Percentiles rank a stretch among this genome's conserved stretches.
phyloP scores from a whole-genome alignment of 2,329 filamentous ascomycete species.

The Hypoxylon sp. region DNA sequence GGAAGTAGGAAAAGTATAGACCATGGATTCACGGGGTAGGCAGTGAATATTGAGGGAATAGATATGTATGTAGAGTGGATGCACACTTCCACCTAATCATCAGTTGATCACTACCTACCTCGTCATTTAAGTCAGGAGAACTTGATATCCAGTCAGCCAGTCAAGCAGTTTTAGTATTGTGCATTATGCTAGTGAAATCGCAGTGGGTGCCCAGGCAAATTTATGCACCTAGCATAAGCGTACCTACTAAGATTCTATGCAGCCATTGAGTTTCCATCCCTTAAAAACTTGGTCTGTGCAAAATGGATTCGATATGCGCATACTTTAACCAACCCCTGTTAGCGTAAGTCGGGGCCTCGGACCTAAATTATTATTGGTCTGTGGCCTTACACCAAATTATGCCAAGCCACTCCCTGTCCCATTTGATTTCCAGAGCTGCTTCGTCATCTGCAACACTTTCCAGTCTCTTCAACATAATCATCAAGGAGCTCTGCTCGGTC shows the following conservation, averaged over 20 bases:
- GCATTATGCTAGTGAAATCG: conserved; percentile 6
- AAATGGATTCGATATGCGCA: conserved; percentile 11
- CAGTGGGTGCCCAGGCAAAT: too few relatives aligned
- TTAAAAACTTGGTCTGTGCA: conserved; percentile 10
- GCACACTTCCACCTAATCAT: conserved; percentile 4
- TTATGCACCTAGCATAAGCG: conserved; percentile 15
- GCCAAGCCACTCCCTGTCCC: conserved; percentile 47
- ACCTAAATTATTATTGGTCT: conserved; percentile 15
- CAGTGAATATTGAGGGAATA: background rate
- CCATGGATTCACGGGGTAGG: background rate
- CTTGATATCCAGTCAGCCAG: background rate
- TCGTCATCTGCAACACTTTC: conserved; percentile 41
- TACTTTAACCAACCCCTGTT: conserved; percentile 6
- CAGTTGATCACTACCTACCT: background rate
- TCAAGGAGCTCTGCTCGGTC: conserved; percentile 48
- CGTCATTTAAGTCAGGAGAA: background rate
- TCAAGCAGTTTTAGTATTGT: background rate
- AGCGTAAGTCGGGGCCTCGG: conserved; percentile 21
- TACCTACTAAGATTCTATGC: conserved; percentile 7
- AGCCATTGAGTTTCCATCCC: conserved; percentile 33
- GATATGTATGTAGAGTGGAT: conserved; percentile 7
- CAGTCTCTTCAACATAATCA: conserved; percentile 41
- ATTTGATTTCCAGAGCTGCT: conserved; percentile 39
- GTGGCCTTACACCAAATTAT: conserved; percentile 36
- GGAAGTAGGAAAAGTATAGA: conserved; percentile 9